Evolutionary conservation across 139 green algal genomes (phyloP).

Genomic region (Desmodesmus armatus): DNA sequence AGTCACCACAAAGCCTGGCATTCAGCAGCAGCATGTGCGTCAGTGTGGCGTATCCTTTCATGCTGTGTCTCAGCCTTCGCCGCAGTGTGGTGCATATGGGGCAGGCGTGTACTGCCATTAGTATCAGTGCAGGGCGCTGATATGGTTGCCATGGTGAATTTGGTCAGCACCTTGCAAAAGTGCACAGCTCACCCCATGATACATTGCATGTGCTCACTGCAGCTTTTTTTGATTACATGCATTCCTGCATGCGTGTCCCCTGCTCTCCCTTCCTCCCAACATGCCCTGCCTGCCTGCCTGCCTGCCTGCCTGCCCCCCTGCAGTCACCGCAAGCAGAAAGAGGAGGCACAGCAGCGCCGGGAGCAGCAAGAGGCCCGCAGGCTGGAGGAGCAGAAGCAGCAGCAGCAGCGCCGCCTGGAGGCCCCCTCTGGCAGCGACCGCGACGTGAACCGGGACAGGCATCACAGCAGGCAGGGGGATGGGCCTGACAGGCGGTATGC

Average conservation of each 20-base stretch:
- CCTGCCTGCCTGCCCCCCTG: not conserved
- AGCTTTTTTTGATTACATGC: no score
- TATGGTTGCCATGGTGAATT: no score
- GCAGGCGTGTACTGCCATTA: no score
- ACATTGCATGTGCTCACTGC: no score
- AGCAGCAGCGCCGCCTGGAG: not conserved
- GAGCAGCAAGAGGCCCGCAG: not conserved
- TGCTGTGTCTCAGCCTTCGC: no score
- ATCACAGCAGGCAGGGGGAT: not conserved
- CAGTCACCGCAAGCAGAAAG: constrained; percentile 49
- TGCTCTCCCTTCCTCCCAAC: no score
- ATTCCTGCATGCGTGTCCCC: no score
- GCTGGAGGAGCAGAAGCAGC: constrained; percentile 6
- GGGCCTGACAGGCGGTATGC: not conserved
- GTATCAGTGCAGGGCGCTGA: no score
- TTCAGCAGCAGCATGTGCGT: not conserved
- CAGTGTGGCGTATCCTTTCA: no score
- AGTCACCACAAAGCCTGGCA: constrained; percentile 3
- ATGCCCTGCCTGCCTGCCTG: not conserved
- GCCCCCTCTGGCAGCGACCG: not conserved
- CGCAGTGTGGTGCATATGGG: no score
- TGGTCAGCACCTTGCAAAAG: no score
- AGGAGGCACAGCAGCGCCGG: constrained; percentile 22
- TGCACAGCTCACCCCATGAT: no score
- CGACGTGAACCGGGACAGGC: not conserved